Conservation (phyloP, 179 eudicot species). For the Camellia oleifera region DNA sequence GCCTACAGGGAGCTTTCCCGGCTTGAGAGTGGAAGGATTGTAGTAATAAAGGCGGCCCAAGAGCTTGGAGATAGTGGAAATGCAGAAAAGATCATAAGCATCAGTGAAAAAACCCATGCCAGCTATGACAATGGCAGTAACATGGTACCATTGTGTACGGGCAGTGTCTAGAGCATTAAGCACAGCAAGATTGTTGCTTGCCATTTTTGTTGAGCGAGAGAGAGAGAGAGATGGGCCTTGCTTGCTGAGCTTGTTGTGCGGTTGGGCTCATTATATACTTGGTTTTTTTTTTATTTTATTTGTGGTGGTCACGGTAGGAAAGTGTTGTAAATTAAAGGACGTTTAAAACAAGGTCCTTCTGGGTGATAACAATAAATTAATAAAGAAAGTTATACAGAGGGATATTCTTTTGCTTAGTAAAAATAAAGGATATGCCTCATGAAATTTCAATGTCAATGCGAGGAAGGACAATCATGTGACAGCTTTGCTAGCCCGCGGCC, state of each 20-base stretch:
- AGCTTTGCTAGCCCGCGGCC: too few species aligned
- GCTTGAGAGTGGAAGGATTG: slow-evolving; percentile 10
- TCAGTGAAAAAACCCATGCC: slow-evolving; percentile 49
- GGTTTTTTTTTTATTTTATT: neutral
- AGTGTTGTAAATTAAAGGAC: too few species aligned
- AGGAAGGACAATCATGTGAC: too few species aligned
- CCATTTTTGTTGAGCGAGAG: slow-evolving; percentile 10
- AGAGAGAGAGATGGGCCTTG: neutral
- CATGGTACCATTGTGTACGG: slow-evolving; percentile 35
- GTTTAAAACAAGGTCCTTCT: too few species aligned
- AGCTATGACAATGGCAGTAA: slow-evolving; percentile 34
- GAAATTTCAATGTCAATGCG: too few species aligned
- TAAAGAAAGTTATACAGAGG: too few species aligned
- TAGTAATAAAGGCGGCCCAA: slow-evolving; percentile 39
- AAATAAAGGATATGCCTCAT: too few species aligned
- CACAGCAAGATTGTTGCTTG: slow-evolving; percentile 25
- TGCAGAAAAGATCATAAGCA: slow-evolving; percentile 40
- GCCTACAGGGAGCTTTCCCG: slow-evolving; percentile 29
- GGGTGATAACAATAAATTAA: too few species aligned
- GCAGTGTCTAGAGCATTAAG: slow-evolving; percentile 39
- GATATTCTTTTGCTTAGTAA: too few species aligned
- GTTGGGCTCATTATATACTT: neutral
- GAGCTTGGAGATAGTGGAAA: slow-evolving; percentile 34
- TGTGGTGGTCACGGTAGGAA: too few species aligned
- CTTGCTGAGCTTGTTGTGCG: neutral